Base-by-base conservation (phyloP, 208 protist genomes). In the Trypanosomatidae sp. region DNA sequence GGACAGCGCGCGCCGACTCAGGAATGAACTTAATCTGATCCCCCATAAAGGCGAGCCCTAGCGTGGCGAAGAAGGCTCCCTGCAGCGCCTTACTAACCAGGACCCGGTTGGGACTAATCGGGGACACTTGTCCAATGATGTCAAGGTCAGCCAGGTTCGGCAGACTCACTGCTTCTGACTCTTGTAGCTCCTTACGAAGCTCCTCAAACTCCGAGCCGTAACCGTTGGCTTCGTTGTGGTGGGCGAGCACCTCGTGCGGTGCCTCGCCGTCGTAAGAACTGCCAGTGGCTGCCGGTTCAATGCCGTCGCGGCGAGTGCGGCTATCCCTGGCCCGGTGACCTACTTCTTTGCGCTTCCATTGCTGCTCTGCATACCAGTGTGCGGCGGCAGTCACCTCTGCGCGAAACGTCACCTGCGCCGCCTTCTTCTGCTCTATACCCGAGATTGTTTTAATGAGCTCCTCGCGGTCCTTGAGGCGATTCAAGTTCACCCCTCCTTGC, bases 1-100 rank as follows among this genome's bases (percentile, higher is more conserved):
- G n/a, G 36, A 76, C 71, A 33, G 46, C 49, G 17, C 52, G 66
- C 3, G 71, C 69, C 7, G 41, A 12, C 19, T 76, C 78, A 5
- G 81, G 82, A 10, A 90, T 50, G 13, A 88, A 78, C 13, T 70
- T 52, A 28, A 93, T 52, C 53, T 83, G 58, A 12, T 83, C 73
- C 1, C 49, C 66, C 49, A 79, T 15, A 47, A 87, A 53, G 22
- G 74, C 76, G 28, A 87, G 9, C 9, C 58, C 77, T 52, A 93
- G 8, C 30, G 69, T 74, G n/a, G 75, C 43, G 62, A 74, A 30
- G 22, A 84, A 75, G 17, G 19, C 50, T 5, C 62, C 64, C 69
- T 74, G 69, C 36, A 80, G 25, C 13, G 56, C 55, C 44, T 71
- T 72, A 8, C 76, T 64, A 15, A 72, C 33, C 12, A 80, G 47